These are phyloP conservation scores for Annulohypoxylon bovei DNA, from an alignment of 495 filamentous ascomycete species.

Conservation along the genomic window DNA sequence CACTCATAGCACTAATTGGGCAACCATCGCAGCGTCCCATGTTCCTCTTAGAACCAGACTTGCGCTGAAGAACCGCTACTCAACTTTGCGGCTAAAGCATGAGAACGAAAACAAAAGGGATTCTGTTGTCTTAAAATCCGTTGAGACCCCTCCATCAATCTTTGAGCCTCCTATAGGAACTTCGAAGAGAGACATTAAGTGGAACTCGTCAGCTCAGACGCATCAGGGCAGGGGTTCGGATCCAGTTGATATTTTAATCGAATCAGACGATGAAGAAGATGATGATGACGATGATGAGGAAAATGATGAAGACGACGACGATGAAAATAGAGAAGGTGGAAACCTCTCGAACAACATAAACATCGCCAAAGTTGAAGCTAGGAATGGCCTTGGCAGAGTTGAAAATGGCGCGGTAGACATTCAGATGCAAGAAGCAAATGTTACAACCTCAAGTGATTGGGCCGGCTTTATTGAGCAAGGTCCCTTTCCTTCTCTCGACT, in stretches of 20 bases:
- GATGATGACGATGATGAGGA: not conserved
- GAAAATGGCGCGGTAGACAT: not conserved
- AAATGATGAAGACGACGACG: slow-evolving; percentile 4
- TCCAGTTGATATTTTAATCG: not conserved
- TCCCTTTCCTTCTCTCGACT: not conserved
- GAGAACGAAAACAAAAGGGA: slow-evolving; percentile 3
- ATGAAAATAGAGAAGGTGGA: not conserved
- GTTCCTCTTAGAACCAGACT: not conserved
- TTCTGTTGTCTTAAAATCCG: not conserved
- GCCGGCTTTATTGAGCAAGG: not conserved
- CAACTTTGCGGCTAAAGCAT: not conserved
- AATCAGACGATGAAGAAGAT: slow-evolving; percentile 1
- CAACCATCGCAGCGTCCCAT: not conserved
- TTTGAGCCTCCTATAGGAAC: not conserved
- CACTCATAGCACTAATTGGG: slow-evolving; percentile 8
- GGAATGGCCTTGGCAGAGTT: not conserved
- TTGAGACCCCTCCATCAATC: not conserved
- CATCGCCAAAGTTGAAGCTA: not conserved
- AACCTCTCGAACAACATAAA: not conserved
- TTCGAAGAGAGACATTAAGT: not conserved
- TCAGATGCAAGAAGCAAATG: not conserved
- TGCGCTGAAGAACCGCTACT: slow-evolving; percentile 5
- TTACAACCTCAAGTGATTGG: not conserved
- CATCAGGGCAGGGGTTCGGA: not conserved
- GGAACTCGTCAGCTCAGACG: not conserved